Evolutionary conservation across 2,329 filamentous ascomycete genomes (phyloP).

Genomic region (Sporothrix brunneoviolacea): DNA sequence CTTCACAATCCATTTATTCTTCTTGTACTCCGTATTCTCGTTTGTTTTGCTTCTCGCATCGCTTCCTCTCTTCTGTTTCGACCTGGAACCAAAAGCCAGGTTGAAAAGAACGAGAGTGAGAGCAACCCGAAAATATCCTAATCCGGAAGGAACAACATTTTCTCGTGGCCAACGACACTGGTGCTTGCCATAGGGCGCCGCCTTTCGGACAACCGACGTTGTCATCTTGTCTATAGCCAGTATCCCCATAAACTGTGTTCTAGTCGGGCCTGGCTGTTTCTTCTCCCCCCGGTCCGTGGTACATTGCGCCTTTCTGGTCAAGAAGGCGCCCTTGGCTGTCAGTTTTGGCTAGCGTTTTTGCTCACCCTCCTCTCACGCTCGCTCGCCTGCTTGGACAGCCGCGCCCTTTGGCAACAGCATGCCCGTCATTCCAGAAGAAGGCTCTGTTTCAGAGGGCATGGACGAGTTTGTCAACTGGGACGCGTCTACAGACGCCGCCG

Average conservation of each 20-base stretch:
- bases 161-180: neutral
- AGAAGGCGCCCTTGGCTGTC: neutral
- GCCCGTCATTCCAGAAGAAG: slow-evolving; percentile 27
- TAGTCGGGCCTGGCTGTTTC: neutral
- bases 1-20: too few relatives aligned
- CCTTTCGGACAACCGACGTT: neutral
- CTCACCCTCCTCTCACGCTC: neutral
- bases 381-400: neutral
- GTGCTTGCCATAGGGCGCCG: slow-evolving; percentile 8
- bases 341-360: neutral
- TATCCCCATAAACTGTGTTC: too few relatives aligned
- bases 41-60: neutral
- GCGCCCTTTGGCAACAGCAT: slow-evolving; percentile 13
- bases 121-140: neutral
- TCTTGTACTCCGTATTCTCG: too few relatives aligned
- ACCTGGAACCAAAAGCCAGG: neutral
- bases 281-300: too few relatives aligned
- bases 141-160: slow-evolving; percentile 1
- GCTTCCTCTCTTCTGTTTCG: neutral
- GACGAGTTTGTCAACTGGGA: slow-evolving; percentile 62
- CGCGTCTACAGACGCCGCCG: slow-evolving; percentile 18
- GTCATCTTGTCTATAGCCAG: neutral
- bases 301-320: neutral
- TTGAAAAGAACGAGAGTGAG: neutral
- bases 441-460: slow-evolving; percentile 26